Conservation (phyloP, 345 rosid genomes). For the Arabis alpina region DNA sequence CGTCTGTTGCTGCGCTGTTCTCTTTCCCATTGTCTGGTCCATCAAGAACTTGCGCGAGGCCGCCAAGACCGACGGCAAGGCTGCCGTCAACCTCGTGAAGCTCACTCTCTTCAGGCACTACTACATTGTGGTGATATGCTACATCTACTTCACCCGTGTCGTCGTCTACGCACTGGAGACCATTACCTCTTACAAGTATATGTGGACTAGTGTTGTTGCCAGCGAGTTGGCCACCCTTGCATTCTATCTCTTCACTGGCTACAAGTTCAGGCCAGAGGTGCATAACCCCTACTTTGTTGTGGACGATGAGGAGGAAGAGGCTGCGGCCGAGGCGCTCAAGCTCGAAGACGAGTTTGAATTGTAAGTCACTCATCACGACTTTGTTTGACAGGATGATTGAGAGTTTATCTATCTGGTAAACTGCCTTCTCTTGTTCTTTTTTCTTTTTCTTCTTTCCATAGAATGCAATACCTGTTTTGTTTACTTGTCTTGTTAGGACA, state of each 20-base stretch:
- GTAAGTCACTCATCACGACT: conserved; percentile 41
- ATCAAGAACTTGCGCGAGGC: conserved; percentile 96
- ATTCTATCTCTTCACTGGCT: conserved; percentile 88
- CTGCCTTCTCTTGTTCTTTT: conserved; percentile 26
- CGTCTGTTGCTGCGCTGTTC: conserved; percentile 89
- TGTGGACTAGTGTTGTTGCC: conserved; percentile 91
- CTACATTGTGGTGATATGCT: conserved; percentile 93
- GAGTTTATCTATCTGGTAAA: conserved; percentile 11
- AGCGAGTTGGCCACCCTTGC: conserved; percentile 87
- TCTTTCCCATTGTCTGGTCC: conserved; percentile 97
- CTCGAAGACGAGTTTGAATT: conserved; percentile 97
- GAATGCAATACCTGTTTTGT: conserved; percentile 37
- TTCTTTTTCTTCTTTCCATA: conserved; percentile 19
- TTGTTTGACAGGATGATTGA: conserved; percentile 25
- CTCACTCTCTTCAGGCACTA: conserved; percentile 92
- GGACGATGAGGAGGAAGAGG: conserved; percentile 98
- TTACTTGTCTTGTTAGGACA: conserved; percentile 28
- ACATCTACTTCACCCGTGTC: conserved; percentile 91
- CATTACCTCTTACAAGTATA: conserved; percentile 84
- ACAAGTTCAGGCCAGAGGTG: conserved; percentile 86
- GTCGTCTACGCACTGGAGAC: conserved; percentile 89
- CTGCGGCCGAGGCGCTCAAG: conserved; percentile 92
- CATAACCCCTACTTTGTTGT: conserved; percentile 93
- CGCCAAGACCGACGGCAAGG: conserved; percentile 91
- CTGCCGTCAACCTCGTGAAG: conserved; percentile 92